These are phyloP conservation scores for Kazachstania bromeliacearum DNA, from an alignment of 805 yeast species.

Conservation along the genomic window DNA sequence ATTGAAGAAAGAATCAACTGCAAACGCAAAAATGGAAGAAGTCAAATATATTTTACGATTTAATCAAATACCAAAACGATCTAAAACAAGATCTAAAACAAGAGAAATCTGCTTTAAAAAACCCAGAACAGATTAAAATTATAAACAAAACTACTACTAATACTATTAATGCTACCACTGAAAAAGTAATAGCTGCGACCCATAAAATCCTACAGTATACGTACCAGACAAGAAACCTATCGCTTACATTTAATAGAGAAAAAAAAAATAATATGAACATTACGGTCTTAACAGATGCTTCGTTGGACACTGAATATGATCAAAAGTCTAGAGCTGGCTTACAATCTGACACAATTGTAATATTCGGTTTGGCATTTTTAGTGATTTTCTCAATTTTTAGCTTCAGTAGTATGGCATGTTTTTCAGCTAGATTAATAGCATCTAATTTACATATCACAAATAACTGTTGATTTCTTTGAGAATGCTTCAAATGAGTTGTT, in stretches of 20 bases:
- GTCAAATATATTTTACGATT: too few relatives aligned
- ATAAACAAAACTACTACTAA: too few relatives aligned
- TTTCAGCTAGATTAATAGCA: conserved; percentile 1
- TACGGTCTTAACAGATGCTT: conserved; percentile 1
- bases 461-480: conserved; percentile 1
- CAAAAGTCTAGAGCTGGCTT: conserved; percentile 1
- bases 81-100: too few relatives aligned
- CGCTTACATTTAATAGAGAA: background rate
- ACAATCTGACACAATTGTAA: too few relatives aligned
- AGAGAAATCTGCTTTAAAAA: too few relatives aligned
- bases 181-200: conserved; percentile 1
- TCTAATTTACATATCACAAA: conserved; percentile 2
- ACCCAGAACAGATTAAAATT: too few relatives aligned
- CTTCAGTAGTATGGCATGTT: background rate
- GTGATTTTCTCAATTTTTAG: background rate
- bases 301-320: conserved; percentile 1
- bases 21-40: too few relatives aligned
- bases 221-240: background rate
- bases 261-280: background rate
- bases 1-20: too few relatives aligned
- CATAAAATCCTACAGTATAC: background rate
- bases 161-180: too few relatives aligned
- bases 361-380: too few relatives aligned
- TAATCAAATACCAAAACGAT: too few relatives aligned
- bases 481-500: background rate